Conservation (phyloP, 106 monocot species). For the Dioscorea alata region DNA sequence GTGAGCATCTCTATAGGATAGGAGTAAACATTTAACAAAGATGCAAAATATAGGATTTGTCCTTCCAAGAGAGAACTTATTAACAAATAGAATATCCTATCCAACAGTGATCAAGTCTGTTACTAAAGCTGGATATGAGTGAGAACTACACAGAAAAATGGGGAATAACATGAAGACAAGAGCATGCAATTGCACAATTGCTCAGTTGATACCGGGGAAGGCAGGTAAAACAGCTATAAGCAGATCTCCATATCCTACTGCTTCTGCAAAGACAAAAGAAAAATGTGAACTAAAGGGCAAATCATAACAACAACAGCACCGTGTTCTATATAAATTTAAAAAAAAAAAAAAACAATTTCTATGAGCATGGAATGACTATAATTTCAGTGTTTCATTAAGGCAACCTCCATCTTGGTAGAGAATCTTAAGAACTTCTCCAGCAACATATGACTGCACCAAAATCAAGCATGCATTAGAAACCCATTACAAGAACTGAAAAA, state of each 20-base stretch:
- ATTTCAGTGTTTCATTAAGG: not conserved
- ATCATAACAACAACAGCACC: not conserved
- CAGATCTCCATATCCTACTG: constrained; percentile 88
- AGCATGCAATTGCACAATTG: not conserved
- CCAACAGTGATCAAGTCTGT: no score
- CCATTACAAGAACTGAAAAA: no score
- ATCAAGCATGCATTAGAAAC: not conserved
- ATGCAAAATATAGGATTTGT: no score
- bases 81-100: no score
- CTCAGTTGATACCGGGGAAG: constrained; percentile 61
- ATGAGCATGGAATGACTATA: not conserved
- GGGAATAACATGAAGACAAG: no score
- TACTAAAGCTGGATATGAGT: no score
- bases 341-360: no score
- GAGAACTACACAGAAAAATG: no score
- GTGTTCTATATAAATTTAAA: not conserved
- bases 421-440: constrained; percentile 69
- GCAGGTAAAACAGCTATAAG: constrained; percentile 79
- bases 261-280: constrained; percentile 35
- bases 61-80: no score
- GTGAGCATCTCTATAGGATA: no score
- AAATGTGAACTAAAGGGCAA: not conserved
- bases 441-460: constrained; percentile 57
- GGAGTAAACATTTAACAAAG: no score
- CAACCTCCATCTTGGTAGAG: constrained; percentile 85